Percentiles rank a stretch among this genome's conserved stretches.
Evolutionary conservation across 1,139 yeast genomes (phyloP).

Genomic region (Saccharomyces pastorianus): DNA sequence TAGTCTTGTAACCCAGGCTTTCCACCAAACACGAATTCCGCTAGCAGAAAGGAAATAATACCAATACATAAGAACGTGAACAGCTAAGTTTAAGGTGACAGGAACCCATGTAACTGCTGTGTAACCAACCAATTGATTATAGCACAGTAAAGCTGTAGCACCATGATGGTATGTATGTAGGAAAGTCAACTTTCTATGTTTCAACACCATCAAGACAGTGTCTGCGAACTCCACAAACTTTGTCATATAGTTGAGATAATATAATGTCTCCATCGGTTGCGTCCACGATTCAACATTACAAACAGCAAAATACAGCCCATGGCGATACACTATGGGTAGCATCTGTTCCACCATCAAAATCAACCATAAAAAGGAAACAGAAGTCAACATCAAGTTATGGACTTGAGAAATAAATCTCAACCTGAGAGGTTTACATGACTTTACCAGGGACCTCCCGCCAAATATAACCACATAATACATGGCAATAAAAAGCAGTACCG

Average conservation of each 20-base stretch:
- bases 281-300: conserved; percentile 66
- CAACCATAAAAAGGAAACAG: conserved; percentile 50
- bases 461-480: conserved; percentile 58
- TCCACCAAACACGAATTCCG: conserved; percentile 87
- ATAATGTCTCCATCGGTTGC: conserved; percentile 57
- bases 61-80: conserved; percentile 79
- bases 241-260: conserved; percentile 67
- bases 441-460: conserved; percentile 58
- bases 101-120: conserved; percentile 80
- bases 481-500: conserved; percentile 49
- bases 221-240: conserved; percentile 67
- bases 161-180: conserved; percentile 82
- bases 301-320: conserved; percentile 63
- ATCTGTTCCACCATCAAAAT: conserved; percentile 63
- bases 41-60: conserved; percentile 76
- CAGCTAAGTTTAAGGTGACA: conserved; percentile 63
- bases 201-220: conserved; percentile 68
- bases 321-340: conserved; percentile 52
- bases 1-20: conserved; percentile 81
- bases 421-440: conserved; percentile 46
- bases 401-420: conserved; percentile 60
- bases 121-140: conserved; percentile 67
- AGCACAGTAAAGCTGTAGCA: conserved; percentile 74
- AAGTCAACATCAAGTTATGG: conserved; percentile 59
- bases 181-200: conserved; percentile 66